Evolutionary conservation across 176 grass and related monocot species (phyloP).

Genomic region (Guadua angustifolia): DNA sequence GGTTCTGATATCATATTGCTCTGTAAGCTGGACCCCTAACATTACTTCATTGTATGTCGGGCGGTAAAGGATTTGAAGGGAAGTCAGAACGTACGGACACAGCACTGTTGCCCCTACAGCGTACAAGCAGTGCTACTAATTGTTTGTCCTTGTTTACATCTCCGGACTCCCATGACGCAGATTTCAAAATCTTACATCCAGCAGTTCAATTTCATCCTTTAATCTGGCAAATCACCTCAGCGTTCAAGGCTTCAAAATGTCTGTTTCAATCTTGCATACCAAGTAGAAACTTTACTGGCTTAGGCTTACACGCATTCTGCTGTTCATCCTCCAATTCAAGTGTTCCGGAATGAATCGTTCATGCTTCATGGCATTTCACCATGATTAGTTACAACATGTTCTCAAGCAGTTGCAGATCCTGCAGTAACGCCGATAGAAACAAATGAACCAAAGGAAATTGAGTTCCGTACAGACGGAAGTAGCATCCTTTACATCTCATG

Average conservation of each 20-base stretch:
- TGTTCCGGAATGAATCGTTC: background rate
- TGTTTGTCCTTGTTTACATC: background rate
- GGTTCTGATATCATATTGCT: background rate
- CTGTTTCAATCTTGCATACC: background rate
- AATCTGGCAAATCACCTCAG: background rate
- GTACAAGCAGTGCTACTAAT: background rate
- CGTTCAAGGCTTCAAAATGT: background rate
- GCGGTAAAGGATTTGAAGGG: no score
- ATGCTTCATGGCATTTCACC: constrained; percentile 10
- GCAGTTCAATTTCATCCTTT: background rate
- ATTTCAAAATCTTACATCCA: background rate
- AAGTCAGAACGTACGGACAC: no score
- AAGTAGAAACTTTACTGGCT: background rate
- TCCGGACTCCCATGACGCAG: background rate
- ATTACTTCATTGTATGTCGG: background rate
- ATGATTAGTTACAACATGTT: constrained; percentile 1
- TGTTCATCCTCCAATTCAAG: background rate
- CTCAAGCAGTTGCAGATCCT: constrained; percentile 16
- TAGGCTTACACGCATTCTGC: background rate
- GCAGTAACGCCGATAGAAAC: background rate
- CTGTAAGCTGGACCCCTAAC: background rate
- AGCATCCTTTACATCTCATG: constrained; percentile 37
- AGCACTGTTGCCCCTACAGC: background rate
- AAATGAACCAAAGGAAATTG: background rate
- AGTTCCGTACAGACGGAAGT: background rate